Evolutionary conservation across 331 rosid species (phyloP).

Genomic region (Dryas integrifolia): DNA sequence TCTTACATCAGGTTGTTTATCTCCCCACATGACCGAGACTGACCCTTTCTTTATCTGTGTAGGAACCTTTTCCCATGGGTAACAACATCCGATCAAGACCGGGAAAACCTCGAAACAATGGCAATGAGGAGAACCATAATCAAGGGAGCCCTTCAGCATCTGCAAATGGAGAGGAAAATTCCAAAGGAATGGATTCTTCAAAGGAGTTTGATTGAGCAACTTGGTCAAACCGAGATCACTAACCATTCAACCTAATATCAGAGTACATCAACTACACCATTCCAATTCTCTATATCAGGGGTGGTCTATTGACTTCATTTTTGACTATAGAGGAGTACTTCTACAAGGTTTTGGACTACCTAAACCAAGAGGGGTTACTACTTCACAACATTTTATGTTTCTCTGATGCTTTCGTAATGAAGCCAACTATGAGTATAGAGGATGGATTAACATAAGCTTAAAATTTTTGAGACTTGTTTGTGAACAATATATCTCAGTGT

Average conservation of each 20-base stretch:
- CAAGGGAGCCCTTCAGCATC: slow-evolving; percentile 50
- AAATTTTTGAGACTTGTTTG: slow-evolving; percentile 50
- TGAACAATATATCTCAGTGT: slow-evolving; percentile 15
- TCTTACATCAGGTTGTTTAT: too few species aligned
- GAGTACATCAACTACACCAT: slow-evolving; percentile 31
- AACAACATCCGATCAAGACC: slow-evolving; percentile 58
- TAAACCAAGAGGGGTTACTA: slow-evolving; percentile 37
- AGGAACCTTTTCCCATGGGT: slow-evolving; percentile 95
- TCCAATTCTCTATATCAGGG: slow-evolving; percentile 38
- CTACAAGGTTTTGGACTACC: slow-evolving; percentile 48
- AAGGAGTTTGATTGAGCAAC: slow-evolving; percentile 42
- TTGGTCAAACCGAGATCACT: slow-evolving; percentile 38
- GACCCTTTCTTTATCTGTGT: slow-evolving; percentile 27
- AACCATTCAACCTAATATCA: slow-evolving; percentile 33
- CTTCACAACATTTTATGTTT: slow-evolving; percentile 20
- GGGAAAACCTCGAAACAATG: slow-evolving; percentile 53
- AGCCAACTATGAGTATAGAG: slow-evolving; percentile 37
- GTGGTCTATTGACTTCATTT: slow-evolving; percentile 40
- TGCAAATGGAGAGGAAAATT: slow-evolving; percentile 54
- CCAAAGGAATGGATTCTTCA: slow-evolving; percentile 42
- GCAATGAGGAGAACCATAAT: slow-evolving; percentile 51
- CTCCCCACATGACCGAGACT: not conserved
- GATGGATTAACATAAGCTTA: slow-evolving; percentile 46
- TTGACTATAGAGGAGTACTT: slow-evolving; percentile 55
- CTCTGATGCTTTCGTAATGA: slow-evolving; percentile 35